Evolutionary conservation across 2,329 filamentous ascomycete species (phyloP).

Genomic region (Sporothrix sp.): DNA sequence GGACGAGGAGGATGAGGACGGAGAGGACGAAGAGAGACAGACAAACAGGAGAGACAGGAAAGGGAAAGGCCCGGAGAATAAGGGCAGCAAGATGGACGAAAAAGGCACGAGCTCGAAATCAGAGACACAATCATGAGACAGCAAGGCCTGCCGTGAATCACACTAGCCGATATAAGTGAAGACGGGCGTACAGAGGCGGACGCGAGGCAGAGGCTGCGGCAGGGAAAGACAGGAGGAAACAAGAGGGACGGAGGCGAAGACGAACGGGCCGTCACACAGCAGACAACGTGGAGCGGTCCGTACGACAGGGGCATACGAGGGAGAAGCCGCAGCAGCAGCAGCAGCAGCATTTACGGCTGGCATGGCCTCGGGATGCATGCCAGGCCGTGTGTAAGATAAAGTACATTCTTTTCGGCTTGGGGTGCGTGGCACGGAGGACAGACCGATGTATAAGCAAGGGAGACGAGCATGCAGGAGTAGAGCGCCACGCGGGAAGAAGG

Average conservation of each 20-base stretch:
- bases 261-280: conserved; percentile 2
- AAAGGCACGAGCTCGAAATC: not conserved
- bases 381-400: no score
- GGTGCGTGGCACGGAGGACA: not conserved
- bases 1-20: not conserved
- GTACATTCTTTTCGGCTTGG: no score
- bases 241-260: not conserved
- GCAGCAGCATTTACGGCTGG: no score
- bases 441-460: not conserved
- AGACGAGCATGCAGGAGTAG: not conserved
- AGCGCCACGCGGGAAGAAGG: not conserved
- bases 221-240: no score
- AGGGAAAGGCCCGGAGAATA: not conserved
- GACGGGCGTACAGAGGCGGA: not conserved
- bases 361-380: not conserved
- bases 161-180: not conserved
- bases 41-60: not conserved
- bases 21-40: not conserved
- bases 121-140: not conserved
- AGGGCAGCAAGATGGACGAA: not conserved
- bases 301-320: not conserved
- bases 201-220: no score
- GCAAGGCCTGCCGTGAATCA: not conserved
- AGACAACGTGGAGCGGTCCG: not conserved
- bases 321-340: no score